phyloP scores from a whole-genome alignment of 176 grass and related monocot species.

The bread wheat (Triticum aestivum) region IWGSC_CS_RefSeq_v2.1 NC_057804.1:391355003-391355502 shows the following conservation, averaged over 20 bases:
- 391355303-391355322: conserved; percentile 8
- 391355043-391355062: conserved; percentile 25
- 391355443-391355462: neutral
- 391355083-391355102: conserved; percentile 22
- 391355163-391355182: conserved; percentile 24
- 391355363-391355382: conserved; percentile 6
- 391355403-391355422: conserved; percentile 7
- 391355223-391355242: conserved; percentile 67
- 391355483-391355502: conserved; percentile 9
- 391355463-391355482: neutral
- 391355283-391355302: neutral
- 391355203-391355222: conserved; percentile 44
- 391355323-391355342: conserved; percentile 2
- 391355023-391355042: conserved; percentile 35
- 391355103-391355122: conserved; percentile 27
- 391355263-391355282: neutral
- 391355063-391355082: conserved; percentile 10
- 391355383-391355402: conserved; percentile 8
- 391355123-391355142: conserved; percentile 6
- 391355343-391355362: conserved; percentile 20
- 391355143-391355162: neutral
- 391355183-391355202: conserved; percentile 37
- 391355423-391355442: conserved; percentile 3
- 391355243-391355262: conserved; percentile 42
- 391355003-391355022: neutral